A percentile compares a stretch with the other conserved stretches of the same genome.
Evolutionary conservation across 2,329 filamentous ascomycete genomes (phyloP).

Genomic region (Verticillium tricorpus): DNA sequence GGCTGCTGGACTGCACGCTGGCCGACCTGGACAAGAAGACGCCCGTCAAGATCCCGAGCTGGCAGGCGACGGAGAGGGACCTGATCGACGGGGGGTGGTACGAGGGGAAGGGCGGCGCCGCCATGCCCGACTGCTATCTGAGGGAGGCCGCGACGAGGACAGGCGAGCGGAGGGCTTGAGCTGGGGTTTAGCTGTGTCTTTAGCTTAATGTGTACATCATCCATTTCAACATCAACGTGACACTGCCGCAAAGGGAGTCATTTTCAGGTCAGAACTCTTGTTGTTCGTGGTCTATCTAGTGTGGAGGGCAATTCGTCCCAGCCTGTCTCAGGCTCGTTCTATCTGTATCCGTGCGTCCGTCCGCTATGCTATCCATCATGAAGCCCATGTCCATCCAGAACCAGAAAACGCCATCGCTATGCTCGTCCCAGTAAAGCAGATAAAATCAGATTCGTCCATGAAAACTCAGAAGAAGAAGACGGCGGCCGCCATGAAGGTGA

Average conservation of each 20-base stretch:
- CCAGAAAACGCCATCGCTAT: not conserved
- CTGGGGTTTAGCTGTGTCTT: too few species aligned
- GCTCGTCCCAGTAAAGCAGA: not conserved
- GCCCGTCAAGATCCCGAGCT: constrained; percentile 61
- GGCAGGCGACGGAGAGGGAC: constrained; percentile 58
- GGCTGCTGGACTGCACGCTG: constrained; percentile 50
- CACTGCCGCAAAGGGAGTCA: too few species aligned
- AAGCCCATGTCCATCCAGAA: not conserved
- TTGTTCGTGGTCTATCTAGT: too few species aligned
- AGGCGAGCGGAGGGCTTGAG: not conserved
- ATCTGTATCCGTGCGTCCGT: not conserved
- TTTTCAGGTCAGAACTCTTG: too few species aligned
- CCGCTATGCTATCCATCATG: not conserved
- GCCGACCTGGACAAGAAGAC: constrained; percentile 76
- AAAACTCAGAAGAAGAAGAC: constrained; percentile 29
- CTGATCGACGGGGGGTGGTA: constrained; percentile 70
- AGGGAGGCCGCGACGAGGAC: not conserved
- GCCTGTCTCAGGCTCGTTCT: not conserved
- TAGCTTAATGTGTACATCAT: too few species aligned
- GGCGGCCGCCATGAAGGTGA: constrained; percentile 37
- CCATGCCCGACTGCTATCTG: constrained; percentile 5
- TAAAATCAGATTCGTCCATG: not conserved
- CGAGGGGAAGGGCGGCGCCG: constrained; percentile 1
- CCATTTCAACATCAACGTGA: too few species aligned
- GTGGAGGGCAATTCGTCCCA: too few species aligned